Base-by-base conservation (phyloP, 1,139 yeast genomes). In the Nakaseomyces nivariensis region DNA sequence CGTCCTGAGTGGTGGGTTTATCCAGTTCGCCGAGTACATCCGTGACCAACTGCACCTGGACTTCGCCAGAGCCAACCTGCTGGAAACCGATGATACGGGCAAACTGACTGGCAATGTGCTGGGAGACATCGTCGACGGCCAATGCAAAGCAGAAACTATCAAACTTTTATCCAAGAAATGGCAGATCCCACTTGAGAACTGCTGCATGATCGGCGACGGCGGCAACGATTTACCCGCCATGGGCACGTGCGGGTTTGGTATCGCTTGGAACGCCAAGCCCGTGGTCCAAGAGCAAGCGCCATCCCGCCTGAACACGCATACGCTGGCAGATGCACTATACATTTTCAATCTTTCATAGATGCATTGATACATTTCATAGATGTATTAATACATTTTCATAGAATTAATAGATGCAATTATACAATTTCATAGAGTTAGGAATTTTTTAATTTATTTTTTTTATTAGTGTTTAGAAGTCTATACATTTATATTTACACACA, bases 191-290 rank as follows among this genome's bases (percentile, higher is more conserved):
- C 70, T 84, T 4, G 68, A 67, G 42, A 65, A 75, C 17, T 79
- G 83, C 0, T 83, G 87, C 47, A 97, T 97, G 40, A 87, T 94
- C 37, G 99, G 99, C 32, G 98, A 94, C 65, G 98, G 98, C 33
- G 96, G 97, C 27, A 94, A 94, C 61, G 99, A 94, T 68, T 73
- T 94, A 64, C 78, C 79, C 43, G 95, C 95, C 90, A 92, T 94
- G 97, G 77, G 74, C 3, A 79, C 71, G 22, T 97, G 96, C 1
- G 97, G 98, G 0, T 86, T 81, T 66, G 98, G 98, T 22, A 75
- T 94, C 52, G 98, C 98, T 0, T 94, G 96, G 94, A 85, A 89
- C 64, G 98, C 98, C 17, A 94, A 94, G 66, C 97, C 97, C 33
- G 80, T 76, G 55, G 98, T 94, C 4, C 97, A 88, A 65, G 61